A percentile compares a stretch with the other conserved stretches of the same genome.
phyloP scores from a whole-genome alignment of 1,284 basidiomycete species.

The Trametes polyzona region DNA sequence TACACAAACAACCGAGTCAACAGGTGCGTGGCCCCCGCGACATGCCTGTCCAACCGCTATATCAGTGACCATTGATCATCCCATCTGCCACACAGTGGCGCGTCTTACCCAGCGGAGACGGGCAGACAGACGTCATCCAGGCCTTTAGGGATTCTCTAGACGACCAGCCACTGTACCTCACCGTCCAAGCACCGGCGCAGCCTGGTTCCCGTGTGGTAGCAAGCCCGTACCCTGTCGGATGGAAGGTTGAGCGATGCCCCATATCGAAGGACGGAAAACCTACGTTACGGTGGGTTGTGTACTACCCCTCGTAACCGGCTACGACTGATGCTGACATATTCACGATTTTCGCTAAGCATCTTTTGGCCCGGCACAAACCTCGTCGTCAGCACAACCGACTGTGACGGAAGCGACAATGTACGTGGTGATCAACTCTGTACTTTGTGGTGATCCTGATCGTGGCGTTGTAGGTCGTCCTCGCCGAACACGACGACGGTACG shows the following conservation, averaged over 20 bases:
- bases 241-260: background rate
- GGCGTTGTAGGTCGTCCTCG: background rate
- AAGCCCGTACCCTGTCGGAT: background rate
- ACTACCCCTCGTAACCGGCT: background rate
- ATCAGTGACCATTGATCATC: too few relatives aligned
- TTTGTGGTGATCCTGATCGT: background rate
- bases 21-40: background rate
- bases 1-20: background rate
- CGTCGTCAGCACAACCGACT: background rate
- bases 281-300: background rate
- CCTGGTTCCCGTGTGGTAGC: background rate
- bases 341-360: background rate
- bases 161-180: background rate
- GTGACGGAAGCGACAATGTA: background rate
- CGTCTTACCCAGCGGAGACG: background rate
- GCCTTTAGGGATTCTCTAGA: background rate
- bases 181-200: background rate
- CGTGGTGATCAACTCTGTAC: background rate
- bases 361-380: background rate
- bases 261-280: background rate
- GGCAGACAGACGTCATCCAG: background rate
- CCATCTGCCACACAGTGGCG: background rate
- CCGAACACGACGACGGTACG: background rate
- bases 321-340: background rate
- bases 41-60: too few relatives aligned